phyloP scores from a whole-genome alignment of 2,329 filamentous ascomycete genomes.

The Fusarium acutatum region DNA sequence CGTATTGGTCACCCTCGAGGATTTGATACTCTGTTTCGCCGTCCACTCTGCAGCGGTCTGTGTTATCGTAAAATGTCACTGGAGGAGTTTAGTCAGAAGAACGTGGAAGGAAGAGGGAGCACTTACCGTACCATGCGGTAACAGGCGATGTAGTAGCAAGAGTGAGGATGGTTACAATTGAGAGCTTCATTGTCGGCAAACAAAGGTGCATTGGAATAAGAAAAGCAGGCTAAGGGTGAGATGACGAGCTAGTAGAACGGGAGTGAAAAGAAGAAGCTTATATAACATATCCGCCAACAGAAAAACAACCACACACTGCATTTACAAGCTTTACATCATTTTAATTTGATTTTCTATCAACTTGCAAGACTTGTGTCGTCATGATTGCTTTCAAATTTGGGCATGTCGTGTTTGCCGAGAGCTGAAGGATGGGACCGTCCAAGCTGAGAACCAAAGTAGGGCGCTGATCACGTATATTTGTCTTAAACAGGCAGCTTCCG shows the following conservation, averaged over 20 bases:
- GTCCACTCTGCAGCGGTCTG: neutral
- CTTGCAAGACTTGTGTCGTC: neutral
- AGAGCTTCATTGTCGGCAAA: neutral
- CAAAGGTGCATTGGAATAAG: neutral
- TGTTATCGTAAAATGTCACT: neutral
- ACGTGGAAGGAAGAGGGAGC: no score
- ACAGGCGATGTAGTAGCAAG: neutral
- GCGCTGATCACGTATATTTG: neutral
- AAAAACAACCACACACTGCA: neutral
- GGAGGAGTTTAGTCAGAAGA: no score
- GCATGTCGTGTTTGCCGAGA: neutral
- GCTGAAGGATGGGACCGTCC: neutral
- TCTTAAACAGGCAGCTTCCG: neutral
- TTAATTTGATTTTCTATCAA: no score
- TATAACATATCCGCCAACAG: neutral
- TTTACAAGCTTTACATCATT: neutral
- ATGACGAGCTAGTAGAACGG: neutral
- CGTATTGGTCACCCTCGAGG: neutral
- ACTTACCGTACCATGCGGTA: neutral
- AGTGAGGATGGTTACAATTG: accelerated
- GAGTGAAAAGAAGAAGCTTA: neutral
- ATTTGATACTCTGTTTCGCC: neutral
- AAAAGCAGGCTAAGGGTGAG: no score
- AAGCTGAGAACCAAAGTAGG: neutral
- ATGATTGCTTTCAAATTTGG: neutral